Base-by-base conservation (phyloP, 345 rosid genomes). In the Populus alba region DNA sequence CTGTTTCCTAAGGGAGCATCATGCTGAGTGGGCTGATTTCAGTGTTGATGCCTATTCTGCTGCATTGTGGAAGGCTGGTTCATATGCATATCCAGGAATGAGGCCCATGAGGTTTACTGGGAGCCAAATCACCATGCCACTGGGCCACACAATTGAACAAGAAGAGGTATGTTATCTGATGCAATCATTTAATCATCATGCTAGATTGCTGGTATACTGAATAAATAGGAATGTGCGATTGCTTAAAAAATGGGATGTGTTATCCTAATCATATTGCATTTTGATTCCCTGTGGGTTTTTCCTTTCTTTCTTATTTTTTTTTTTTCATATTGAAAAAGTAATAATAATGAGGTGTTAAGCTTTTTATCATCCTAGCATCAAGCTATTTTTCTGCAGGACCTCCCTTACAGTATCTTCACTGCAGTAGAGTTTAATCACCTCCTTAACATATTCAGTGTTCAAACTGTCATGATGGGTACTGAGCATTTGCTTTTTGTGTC, bases 21-120 rank as follows among this genome's bases (percentile, higher is more conserved):
- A 98, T 5, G 94, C 98, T 0, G 98, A 97, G 75, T 97, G 99
- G 99, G 99, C 98, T 80, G 99, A 94, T 84, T 94, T 91, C 86
- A 92, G 92, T 66, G 97, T 97, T 76, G 99, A 97, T 84, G 98
- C 99, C 22, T 97, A 92, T 84, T 91, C 96, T 27, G 98, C 99
- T 23, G 91, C 96, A 1, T 90, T 97, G 8, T 82, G 94, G 76
- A 94, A 94, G 80, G 88, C 98, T 6, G 90, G 94, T 67, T 78
- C 92, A 22, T 94, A 87, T 88, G 90, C 96, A 71, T 92, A 85
- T 88, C 98, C 96, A 1, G 96, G 92, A 68, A 89, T 91, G 97
- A 94, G 99, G 77, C 93, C 99, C 37, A 92, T 95, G 0, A 90
- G 96, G 84, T 97, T 97, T 81, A 94, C 97, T 0, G 98, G 98